These are phyloP conservation scores for Zygosaccharomyces sapae DNA, from an alignment of 1,139 yeast species.

Conservation along the genomic window DNA sequence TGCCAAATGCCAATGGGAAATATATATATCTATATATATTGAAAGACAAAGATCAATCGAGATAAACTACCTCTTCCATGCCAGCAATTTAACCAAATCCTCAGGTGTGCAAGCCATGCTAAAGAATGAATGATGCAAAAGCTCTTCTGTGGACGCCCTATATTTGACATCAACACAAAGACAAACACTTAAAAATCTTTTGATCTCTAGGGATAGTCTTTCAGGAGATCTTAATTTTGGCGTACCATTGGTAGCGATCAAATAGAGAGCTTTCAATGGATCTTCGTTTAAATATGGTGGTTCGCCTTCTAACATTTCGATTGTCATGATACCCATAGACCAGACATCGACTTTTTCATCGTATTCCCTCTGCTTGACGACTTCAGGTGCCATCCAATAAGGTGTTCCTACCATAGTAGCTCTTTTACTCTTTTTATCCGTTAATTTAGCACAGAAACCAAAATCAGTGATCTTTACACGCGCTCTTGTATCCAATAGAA, in stretches of 20 bases:
- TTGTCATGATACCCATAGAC: constrained; percentile 97
- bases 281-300: constrained; percentile 97
- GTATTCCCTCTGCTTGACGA: constrained; percentile 91
- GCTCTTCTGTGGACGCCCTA: constrained; percentile 86
- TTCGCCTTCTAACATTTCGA: constrained; percentile 97
- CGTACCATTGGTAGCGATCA: constrained; percentile 95
- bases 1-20: not conserved
- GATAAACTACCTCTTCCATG: constrained; percentile 49
- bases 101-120: constrained; percentile 63
- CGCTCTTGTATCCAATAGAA: constrained; percentile 77
- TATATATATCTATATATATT: constrained; percentile 5
- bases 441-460: constrained; percentile 95
- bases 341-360: constrained; percentile 97
- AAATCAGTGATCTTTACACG: constrained; percentile 95
- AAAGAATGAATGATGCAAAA: constrained; percentile 76
- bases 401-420: constrained; percentile 99
- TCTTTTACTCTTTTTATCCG: constrained; percentile 86
- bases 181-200: constrained; percentile 85
- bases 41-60: not conserved
- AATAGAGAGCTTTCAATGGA: constrained; percentile 80
- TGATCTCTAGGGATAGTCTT: constrained; percentile 66
- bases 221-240: constrained; percentile 92
- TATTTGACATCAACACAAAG: constrained; percentile 91
- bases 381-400: constrained; percentile 99
- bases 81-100: constrained; percentile 64